phyloP scores from a whole-genome alignment of 768 basidiomycete genomes.

The Daedaleopsis nitida region DNA sequence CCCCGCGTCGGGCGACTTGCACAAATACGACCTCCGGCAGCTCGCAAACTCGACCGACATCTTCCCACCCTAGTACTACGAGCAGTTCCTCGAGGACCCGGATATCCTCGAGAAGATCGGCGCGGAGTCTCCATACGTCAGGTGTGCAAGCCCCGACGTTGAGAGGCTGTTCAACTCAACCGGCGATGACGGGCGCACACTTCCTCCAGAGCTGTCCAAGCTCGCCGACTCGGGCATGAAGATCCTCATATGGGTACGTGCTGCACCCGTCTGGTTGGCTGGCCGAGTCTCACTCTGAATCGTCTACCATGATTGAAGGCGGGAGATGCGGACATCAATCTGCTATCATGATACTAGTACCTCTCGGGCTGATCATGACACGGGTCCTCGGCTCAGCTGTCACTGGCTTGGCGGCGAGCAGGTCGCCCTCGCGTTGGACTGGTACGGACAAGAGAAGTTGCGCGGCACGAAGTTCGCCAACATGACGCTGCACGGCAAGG shows the following conservation, averaged over 20 bases:
- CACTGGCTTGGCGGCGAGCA: conserved; percentile 43
- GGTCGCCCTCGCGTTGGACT: conserved; percentile 44
- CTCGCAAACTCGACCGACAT: conserved; percentile 53
- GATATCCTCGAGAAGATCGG: conserved; percentile 50
- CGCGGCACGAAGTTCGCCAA: conserved; percentile 46
- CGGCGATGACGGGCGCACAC: conserved; percentile 61
- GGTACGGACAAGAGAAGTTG: conserved; percentile 44
- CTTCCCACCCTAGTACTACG: conserved; percentile 61
- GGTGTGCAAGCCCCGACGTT: conserved; percentile 50
- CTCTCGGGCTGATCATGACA: not conserved
- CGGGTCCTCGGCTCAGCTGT: conserved; percentile 27
- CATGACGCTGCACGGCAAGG: conserved; percentile 54
- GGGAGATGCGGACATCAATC: conserved; percentile 40
- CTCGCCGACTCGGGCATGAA: conserved; percentile 45
- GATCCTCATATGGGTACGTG: conserved; percentile 41
- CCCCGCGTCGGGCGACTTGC: conserved; percentile 54
- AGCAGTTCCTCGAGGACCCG: conserved; percentile 44
- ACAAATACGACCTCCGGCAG: conserved; percentile 44
- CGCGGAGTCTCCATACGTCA: conserved; percentile 44
- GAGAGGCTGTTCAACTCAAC: conserved; percentile 48
- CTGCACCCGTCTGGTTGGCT: not conserved
- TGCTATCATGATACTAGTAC: not conserved
- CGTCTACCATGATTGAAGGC: conserved; percentile 43
- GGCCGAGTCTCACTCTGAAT: too few relatives aligned
- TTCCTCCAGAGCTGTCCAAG: conserved; percentile 49